Percentiles rank a stretch among this genome's conserved stretches.
These are phyloP conservation scores for Macrotyloma uniflorum DNA, from an alignment of 306 rosid species.

Conservation along the genomic window DNA sequence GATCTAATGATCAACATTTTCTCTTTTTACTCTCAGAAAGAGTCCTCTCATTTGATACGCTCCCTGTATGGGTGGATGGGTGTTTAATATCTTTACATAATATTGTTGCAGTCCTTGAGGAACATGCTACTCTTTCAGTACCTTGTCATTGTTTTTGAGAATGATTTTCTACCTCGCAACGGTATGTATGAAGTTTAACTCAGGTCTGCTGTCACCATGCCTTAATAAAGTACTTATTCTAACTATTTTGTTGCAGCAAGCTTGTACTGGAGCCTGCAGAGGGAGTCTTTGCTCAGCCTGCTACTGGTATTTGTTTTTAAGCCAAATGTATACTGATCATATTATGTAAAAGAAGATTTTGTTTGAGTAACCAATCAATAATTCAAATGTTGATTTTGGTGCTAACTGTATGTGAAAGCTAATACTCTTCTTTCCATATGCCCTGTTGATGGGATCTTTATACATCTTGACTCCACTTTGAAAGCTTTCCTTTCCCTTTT, in stretches of 20 bases:
- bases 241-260: conserved; percentile 62
- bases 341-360: conserved; percentile 20
- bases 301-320: conserved; percentile 63
- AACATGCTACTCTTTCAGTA: conserved; percentile 77
- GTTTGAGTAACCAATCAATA: conserved; percentile 31
- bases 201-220: conserved; percentile 20
- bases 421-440: conserved; percentile 7
- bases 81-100: conserved; percentile 22
- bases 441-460: conserved; percentile 32
- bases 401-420: not conserved
- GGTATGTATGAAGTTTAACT: conserved; percentile 55
- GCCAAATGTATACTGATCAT: conserved; percentile 17
- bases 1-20: not conserved
- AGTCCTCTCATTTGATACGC: not conserved
- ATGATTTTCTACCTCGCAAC: conserved; percentile 73
- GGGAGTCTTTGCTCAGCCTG: conserved; percentile 79
- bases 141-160: conserved; percentile 70
- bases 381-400: conserved; percentile 23
- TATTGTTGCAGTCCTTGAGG: conserved; percentile 62
- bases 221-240: conserved; percentile 27
- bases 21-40: not conserved
- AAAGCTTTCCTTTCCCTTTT: conserved; percentile 11
- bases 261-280: conserved; percentile 65
- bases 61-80: not conserved
- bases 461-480: conserved; percentile 29